phyloP scores from a whole-genome alignment of 345 rosid genomes.

The thale cress (Arabidopsis thaliana) region DNA sequence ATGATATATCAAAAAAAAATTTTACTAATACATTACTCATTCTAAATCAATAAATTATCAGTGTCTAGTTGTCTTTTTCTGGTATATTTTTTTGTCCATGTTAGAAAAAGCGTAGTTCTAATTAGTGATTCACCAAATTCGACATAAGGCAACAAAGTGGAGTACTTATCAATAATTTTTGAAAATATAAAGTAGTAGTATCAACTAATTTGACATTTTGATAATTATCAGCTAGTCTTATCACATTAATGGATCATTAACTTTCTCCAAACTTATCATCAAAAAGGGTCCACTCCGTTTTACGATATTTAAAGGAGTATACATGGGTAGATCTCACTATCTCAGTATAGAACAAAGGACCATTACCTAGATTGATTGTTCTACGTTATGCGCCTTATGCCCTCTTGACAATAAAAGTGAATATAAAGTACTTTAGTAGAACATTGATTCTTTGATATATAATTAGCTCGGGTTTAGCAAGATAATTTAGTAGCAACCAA shows the following conservation, averaged over 20 bases:
- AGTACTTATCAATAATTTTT: background rate
- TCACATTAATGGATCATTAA: conserved; percentile 21
- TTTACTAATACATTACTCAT: too few relatives aligned
- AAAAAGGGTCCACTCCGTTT: conserved; percentile 35
- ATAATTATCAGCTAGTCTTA: conserved; percentile 6
- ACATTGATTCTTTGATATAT: conserved; percentile 34
- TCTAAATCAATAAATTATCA: background rate
- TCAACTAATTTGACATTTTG: conserved; percentile 18
- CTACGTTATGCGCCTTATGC: conserved; percentile 35
- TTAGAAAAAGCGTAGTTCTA: background rate
- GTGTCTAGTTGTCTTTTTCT: background rate
- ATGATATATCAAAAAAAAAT: background rate
- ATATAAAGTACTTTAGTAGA: conserved; percentile 24
- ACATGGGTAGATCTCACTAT: background rate
- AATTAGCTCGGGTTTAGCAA: conserved; percentile 4
- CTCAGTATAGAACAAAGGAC: background rate
- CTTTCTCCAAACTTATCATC: conserved; percentile 29
- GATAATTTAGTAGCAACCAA: background rate
- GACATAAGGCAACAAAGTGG: background rate
- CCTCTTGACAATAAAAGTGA: conserved; percentile 20
- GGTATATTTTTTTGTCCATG: background rate
- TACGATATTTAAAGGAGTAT: conserved; percentile 14
- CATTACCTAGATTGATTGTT: conserved; percentile 28
- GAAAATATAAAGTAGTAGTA: background rate
- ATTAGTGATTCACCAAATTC: background rate